Evolutionary conservation across 2,329 filamentous ascomycete species (phyloP), one percentile per base, ranked within the genome.

Genomic region (Lojkania enalia): DNA sequence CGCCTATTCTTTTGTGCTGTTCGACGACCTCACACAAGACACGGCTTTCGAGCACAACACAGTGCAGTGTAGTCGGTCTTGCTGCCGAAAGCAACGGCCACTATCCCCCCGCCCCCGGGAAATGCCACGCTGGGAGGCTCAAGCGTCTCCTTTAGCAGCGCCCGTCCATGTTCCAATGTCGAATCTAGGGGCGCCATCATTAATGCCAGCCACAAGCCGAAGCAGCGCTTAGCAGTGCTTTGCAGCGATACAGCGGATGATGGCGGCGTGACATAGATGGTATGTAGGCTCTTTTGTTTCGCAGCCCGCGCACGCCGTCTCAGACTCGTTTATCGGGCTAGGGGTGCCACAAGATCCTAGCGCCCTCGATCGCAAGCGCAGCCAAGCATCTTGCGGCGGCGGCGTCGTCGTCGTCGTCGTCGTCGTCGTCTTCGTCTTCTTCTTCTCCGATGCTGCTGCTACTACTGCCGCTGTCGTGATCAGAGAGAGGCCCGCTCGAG

Each of bases 261-360:
- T 33, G 38, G 38, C n/a, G 14, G 6, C 9, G 7, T 29, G 9
- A 39, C 21, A 18, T 4, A 20, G n/a, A 15, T 29, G n/a, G n/a
- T n/a, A 20, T 25, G 20, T 29, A n/a, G 11, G 35, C 35, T n/a
- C n/a, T n/a, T n/a, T n/a, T n/a, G n/a, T n/a, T n/a, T n/a, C n/a
- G n/a, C n/a, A n/a, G n/a, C n/a, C n/a, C n/a, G n/a, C n/a, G n/a
- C n/a, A n/a, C n/a, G n/a, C n/a, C n/a, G n/a, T n/a, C n/a, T n/a
- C n/a, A n/a, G 11, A 5, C 19, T 44, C 42, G 42, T 44, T 25
- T 19, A 44, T 44, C 42, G 23, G 31, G 18, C 15, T 16, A 33
- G 20, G n/a, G 13, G 23, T 30, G 27, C 33, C 25, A 44, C 42
- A 31, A 44, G 42, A 44, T 44, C 35, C 18, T 44, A 39, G 42